Evolutionary conservation across 2,329 filamentous ascomycete species (phyloP).

Genomic region (Ophiocordyceps robertsii): DNA sequence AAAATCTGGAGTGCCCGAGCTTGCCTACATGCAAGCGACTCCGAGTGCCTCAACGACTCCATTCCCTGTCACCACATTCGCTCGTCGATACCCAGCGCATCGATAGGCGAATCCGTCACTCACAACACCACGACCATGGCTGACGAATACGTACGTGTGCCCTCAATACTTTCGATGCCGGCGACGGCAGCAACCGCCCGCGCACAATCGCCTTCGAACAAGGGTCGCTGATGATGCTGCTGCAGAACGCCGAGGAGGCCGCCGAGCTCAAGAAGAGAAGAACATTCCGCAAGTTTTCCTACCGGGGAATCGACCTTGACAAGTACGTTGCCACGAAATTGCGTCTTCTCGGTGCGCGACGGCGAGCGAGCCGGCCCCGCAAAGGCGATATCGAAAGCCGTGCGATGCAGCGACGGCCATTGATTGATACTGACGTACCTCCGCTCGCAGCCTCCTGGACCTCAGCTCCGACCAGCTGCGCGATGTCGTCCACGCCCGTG

Average conservation of each 20-base stretch:
- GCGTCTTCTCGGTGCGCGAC: conserved; percentile 6
- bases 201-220: conserved; percentile 6
- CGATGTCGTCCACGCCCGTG: conserved; percentile 98
- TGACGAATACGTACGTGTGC: conserved; percentile 75
- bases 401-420: background rate
- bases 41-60: conserved; percentile 16
- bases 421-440: conserved; percentile 1
- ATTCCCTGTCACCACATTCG: conserved; percentile 26
- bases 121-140: conserved; percentile 54
- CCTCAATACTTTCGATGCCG: conserved; percentile 9
- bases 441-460: conserved; percentile 74
- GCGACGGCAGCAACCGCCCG: conserved; percentile 9
- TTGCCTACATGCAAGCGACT: conserved; percentile 8
- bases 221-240: conserved; percentile 15
- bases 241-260: conserved; percentile 90
- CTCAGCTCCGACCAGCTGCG: conserved; percentile 97
- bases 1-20: conserved; percentile 19
- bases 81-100: conserved; percentile 26
- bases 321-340: conserved; percentile 54
- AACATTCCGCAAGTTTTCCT: conserved; percentile 99
- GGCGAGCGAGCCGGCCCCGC: background rate
- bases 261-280: conserved; percentile 99
- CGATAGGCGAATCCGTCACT: conserved; percentile 29
- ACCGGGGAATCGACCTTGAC: conserved; percentile 98
- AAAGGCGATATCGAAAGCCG: background rate